Evolutionary conservation across 1,284 basidiomycete species (phyloP), one percentile per base, ranked within the genome.

Genomic region (Apiotrichum sp.): DNA sequence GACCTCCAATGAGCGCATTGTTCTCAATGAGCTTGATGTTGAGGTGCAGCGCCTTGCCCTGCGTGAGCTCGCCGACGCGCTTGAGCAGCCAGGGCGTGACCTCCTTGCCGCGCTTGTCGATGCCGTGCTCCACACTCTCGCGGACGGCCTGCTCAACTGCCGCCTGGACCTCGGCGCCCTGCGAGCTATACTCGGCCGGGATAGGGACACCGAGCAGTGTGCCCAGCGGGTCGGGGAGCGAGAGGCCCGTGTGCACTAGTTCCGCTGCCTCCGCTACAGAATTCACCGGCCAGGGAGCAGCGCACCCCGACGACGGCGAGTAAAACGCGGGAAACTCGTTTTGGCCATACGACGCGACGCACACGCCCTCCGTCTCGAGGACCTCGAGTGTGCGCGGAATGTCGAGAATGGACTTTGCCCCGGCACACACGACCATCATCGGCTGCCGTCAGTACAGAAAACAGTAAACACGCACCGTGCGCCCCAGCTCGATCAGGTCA

Each of bases 321-420:
- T 95, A 99, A 78, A 99, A 99, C 0, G 93, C 93, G 6, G 2
- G 96, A 67, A 98, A 98, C 62, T 92, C 86, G 61, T 91, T 86
- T 38, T 82, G 73, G 6, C 84, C 84, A 68, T 89, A 95, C 0
- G 90, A 84, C 3, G 93, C 75, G 0, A 97, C 93, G 2, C 91
- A 89, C 4, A 98, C 92, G 6, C 96, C 96, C 49, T 93, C 83
- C 0, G 96, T 97, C 83, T 99, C 96, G 62, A 99, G 82, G 68
- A 93, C 95, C 77, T 99, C 96, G 44, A 99, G 80, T 8, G 96
- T 98, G 65, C 80, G 70, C 53, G 89, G 88, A 60, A 98, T 93
- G 74, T 98, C 95, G 51, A 99, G 77, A 62, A 98, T 98, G 0
- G 89, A 93, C 72, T 98, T 99, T 38, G 91, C 86, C 3, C 96